Conservation (phyloP, 2,329 filamentous ascomycete species). For the Colletotrichum sublineola region DNA sequence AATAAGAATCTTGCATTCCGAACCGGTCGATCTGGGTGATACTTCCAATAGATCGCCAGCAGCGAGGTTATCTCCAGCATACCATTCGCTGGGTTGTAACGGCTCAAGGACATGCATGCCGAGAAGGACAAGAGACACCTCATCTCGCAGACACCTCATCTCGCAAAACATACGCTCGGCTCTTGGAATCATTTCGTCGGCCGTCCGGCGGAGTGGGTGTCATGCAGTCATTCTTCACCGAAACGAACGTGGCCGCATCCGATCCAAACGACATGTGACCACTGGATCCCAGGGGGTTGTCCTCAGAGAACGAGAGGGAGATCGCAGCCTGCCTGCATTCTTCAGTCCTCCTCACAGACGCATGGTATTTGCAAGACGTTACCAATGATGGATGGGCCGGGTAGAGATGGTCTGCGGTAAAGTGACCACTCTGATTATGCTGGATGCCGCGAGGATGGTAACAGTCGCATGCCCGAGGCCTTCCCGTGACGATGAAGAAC, state of each 20-base stretch:
- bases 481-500: background rate
- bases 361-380: background rate
- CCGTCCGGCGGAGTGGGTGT: background rate
- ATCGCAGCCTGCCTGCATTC: background rate
- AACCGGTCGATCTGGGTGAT: background rate
- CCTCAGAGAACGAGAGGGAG: background rate
- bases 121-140: background rate
- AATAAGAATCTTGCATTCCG: background rate
- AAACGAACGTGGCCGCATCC: constrained; percentile 25
- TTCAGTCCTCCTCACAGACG: background rate
- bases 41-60: background rate
- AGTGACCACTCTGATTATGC: background rate
- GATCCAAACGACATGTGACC: constrained; percentile 22
- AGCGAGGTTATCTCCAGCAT: background rate
- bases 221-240: constrained; percentile 40
- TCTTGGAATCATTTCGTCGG: background rate
- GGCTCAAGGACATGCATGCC: constrained; percentile 20
- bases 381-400: background rate
- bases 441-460: background rate
- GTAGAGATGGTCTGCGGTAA: background rate
- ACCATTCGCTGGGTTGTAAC: constrained; percentile 31
- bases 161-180: background rate
- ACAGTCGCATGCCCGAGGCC: background rate
- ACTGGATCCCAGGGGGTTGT: background rate
- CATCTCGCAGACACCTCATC: background rate